Percentiles rank a stretch among this genome's conserved stretches.
These are phyloP conservation scores for Eragrostis curvula DNA, from an alignment of 176 grass and related monocot genomes.

Conservation along the genomic window DNA sequence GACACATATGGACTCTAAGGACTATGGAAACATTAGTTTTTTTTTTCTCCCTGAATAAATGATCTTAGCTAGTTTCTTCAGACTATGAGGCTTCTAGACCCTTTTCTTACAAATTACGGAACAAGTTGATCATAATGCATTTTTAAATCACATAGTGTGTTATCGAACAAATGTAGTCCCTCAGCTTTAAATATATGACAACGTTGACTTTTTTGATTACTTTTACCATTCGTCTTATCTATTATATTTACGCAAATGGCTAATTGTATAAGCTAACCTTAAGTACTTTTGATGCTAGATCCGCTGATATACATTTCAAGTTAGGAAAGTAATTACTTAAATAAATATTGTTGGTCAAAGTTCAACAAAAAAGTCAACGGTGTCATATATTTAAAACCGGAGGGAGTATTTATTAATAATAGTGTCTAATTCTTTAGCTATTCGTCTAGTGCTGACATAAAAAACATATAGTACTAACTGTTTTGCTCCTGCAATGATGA, in stretches of 20 bases:
- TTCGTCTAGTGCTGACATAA: not conserved
- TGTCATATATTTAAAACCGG: too few relatives aligned
- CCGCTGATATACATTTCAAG: too few relatives aligned
- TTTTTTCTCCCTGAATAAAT: not conserved
- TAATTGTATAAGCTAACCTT: too few relatives aligned
- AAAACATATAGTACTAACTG: conserved; percentile 44
- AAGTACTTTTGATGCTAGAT: too few relatives aligned
- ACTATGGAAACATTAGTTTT: not conserved
- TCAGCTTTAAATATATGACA: too few relatives aligned
- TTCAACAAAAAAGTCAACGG: too few relatives aligned
- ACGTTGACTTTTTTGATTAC: too few relatives aligned
- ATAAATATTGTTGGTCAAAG: too few relatives aligned
- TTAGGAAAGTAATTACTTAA: too few relatives aligned
- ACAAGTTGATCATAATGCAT: not conserved
- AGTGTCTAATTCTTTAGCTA: not conserved
- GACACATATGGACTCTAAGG: not conserved
- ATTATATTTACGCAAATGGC: too few relatives aligned
- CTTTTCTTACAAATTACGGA: conserved; percentile 22
- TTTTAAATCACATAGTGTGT: conserved; percentile 22
- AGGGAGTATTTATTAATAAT: conserved; percentile 28
- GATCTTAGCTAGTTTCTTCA: not conserved
- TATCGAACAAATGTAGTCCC: not conserved
- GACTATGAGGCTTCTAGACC: not conserved
- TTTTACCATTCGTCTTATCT: too few relatives aligned
- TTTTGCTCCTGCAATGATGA: conserved; percentile 67